A percentile compares a stretch with the other conserved stretches of the same genome.
These are phyloP conservation scores for Candida palmyrensis DNA, from an alignment of 805 yeast species.

Conservation along the genomic window DNA sequence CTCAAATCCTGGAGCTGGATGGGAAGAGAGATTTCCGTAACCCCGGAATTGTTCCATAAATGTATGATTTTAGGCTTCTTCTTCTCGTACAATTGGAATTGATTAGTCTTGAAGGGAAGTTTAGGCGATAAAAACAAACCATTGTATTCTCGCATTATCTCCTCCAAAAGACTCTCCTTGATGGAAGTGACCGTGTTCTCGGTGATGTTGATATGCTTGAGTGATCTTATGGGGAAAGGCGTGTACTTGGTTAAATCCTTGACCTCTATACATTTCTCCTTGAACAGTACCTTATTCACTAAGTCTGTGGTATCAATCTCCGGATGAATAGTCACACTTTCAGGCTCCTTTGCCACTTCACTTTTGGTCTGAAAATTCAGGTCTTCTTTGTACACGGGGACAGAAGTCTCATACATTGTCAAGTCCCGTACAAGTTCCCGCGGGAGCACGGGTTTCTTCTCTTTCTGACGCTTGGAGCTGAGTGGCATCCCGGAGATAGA, in stretches of 20 bases:
- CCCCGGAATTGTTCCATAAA: conserved; percentile 4
- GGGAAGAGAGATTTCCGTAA: conserved; percentile 3
- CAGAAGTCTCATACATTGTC: conserved; percentile 20
- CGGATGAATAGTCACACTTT: conserved; percentile 15
- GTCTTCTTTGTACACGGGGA: conserved; percentile 31
- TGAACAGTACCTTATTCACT: not conserved
- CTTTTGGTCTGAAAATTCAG: conserved; percentile 25
- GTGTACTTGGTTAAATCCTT: not conserved
- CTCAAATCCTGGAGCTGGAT: conserved; percentile 3
- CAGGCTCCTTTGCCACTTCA: conserved; percentile 8
- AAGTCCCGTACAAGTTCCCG: conserved; percentile 36
- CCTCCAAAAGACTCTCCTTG: conserved; percentile 1
- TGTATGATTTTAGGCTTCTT: conserved; percentile 3
- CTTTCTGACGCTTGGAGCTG: conserved; percentile 16
- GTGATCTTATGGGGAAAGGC: conserved; percentile 1
- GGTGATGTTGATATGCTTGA: not conserved
- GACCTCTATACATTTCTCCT: conserved; percentile 5
- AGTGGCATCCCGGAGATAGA: conserved; percentile 35
- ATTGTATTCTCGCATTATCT: conserved; percentile 16
- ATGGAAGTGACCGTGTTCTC: not conserved
- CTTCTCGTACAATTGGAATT: conserved; percentile 25
- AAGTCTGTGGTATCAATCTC: conserved; percentile 2
- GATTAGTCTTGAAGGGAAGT: conserved; percentile 20
- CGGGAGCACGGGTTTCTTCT: conserved; percentile 21
- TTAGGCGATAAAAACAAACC: conserved; percentile 3